Evolutionary conservation across 2,329 filamentous ascomycete species (phyloP).

Genomic region (Polytolypa hystricis): DNA sequence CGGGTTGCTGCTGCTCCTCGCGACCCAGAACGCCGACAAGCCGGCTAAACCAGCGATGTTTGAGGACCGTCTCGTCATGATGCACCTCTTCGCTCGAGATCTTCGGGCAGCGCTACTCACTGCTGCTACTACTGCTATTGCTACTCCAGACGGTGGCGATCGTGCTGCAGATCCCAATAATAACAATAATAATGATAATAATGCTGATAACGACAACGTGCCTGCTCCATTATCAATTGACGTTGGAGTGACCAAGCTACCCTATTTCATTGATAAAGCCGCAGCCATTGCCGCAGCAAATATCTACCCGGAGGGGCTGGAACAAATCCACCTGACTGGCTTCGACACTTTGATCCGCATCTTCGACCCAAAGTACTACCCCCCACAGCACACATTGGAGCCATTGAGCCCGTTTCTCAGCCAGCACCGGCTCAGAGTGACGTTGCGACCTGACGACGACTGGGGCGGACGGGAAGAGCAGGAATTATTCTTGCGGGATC

Average conservation of each 20-base stretch:
- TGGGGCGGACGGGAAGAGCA: slow-evolving; percentile 32
- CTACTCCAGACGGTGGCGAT: too few species aligned
- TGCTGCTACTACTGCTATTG: not conserved
- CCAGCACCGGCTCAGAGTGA: slow-evolving; percentile 34
- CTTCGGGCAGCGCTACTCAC: slow-evolving; percentile 14
- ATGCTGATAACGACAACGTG: not conserved
- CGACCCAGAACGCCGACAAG: slow-evolving; percentile 56
- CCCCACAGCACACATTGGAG: slow-evolving; percentile 31
- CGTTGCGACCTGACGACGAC: slow-evolving; percentile 30
- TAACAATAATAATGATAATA: slow-evolving; percentile 2
- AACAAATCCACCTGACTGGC: slow-evolving; percentile 39
- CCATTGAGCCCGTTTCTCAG: slow-evolving; percentile 32
- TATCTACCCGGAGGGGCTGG: slow-evolving; percentile 24
- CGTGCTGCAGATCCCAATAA: too few species aligned
- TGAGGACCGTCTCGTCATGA: slow-evolving; percentile 39
- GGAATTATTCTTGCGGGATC: slow-evolving; percentile 24
- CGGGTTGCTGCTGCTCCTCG: slow-evolving; percentile 48
- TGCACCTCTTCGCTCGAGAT: slow-evolving; percentile 36
- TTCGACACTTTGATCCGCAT: slow-evolving; percentile 40
- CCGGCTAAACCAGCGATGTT: slow-evolving; percentile 39
- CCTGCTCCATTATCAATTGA: slow-evolving; percentile 29
- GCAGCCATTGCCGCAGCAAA: slow-evolving; percentile 28
- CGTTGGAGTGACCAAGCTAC: slow-evolving; percentile 38
- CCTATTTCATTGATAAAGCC: slow-evolving; percentile 40
- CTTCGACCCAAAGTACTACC: slow-evolving; percentile 40